Base-by-base conservation (phyloP, 2,329 filamentous ascomycete genomes). In the Neonectria sp. region DNA sequence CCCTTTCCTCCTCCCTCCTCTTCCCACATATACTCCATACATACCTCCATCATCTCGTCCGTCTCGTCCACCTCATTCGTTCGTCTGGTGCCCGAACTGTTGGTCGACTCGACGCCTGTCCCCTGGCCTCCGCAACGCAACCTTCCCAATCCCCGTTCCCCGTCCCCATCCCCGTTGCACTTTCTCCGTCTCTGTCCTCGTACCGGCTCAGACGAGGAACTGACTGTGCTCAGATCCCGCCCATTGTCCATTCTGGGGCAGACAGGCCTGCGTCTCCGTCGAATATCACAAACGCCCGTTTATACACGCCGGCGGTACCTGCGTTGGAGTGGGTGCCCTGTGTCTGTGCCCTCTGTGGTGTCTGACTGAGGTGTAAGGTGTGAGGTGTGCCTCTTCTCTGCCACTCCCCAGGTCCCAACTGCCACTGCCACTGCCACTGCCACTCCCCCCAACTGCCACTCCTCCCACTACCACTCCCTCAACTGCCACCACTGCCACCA, bases 101-200 rank as follows among this genome's bases (percentile, higher is more conserved):
- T 73, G 68, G 60, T 65, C 59, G 68, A 61, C 60, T 65, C 60
- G 68, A 61, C 60, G 51, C 65, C 69, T 66, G 60, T 58, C 63
- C 67, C 58, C 64, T 62, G 67, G 65, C 56, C 56, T 61, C 46
- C 62, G 64, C 69, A 63, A 69, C 55, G 55, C 55, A 55, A 21
- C 43, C 60, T 37, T 46, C 60, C 46, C 46, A 31, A 55, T 66
- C 69, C 46, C 66, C 49, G 37, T 7, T 13, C 45, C 33, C 24
- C 27, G 25, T 21, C 52, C 24, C 60, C 52, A 55, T 63, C 31
- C 17, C 29, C 27, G 51, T 53, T 21, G 15, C 35, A 8, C 27
- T 21, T 27, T n/a, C 52, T 24, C 31, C 31, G 31, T 17, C 53
- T 27, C 24, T 61, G 52, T 61, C 58, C 45, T 17, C 58, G 65